These are phyloP conservation scores for Aspergillus nidulans DNA, from an alignment of 495 filamentous ascomycete genomes.

Conservation along the genomic window DNA sequence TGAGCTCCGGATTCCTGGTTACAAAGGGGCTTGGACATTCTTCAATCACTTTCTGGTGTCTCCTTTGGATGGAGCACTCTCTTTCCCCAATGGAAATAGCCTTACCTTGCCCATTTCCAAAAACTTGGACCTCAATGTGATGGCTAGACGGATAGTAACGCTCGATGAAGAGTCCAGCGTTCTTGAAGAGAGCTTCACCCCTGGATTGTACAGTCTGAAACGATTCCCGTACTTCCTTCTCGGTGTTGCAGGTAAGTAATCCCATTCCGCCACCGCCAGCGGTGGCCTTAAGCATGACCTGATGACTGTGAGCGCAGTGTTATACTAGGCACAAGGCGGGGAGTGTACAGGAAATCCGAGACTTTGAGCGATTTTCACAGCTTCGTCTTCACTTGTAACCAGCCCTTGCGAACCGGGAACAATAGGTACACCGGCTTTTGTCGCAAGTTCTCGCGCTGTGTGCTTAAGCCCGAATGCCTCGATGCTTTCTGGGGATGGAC, in stretches of 20 bases:
- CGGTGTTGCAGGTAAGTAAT: slow-evolving; percentile 35
- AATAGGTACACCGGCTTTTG: slow-evolving; percentile 48
- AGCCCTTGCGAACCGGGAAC: slow-evolving; percentile 50
- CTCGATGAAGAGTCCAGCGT: slow-evolving; percentile 44
- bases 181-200: slow-evolving; percentile 41
- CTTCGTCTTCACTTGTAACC: slow-evolving; percentile 41
- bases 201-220: slow-evolving; percentile 33
- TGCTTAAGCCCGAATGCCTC: slow-evolving; percentile 56
- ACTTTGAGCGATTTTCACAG: slow-evolving; percentile 33
- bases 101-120: slow-evolving; percentile 40
- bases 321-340: neutral
- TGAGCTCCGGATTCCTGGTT: slow-evolving; percentile 34
- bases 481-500: slow-evolving; percentile 50
- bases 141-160: slow-evolving; percentile 38
- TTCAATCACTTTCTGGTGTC: slow-evolving; percentile 56
- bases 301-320: neutral
- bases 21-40: slow-evolving; percentile 52
- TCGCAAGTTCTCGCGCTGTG: slow-evolving; percentile 46
- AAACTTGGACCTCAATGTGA: slow-evolving; percentile 46
- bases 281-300: slow-evolving; percentile 55
- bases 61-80: slow-evolving; percentile 44
- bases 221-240: slow-evolving; percentile 33
- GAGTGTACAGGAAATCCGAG: slow-evolving; percentile 42
- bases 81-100: slow-evolving; percentile 41
- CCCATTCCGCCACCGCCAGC: slow-evolving; percentile 59